phyloP scores from a whole-genome alignment of 108 stramenopile genomes.

The Epipyxis sp. region DNA sequence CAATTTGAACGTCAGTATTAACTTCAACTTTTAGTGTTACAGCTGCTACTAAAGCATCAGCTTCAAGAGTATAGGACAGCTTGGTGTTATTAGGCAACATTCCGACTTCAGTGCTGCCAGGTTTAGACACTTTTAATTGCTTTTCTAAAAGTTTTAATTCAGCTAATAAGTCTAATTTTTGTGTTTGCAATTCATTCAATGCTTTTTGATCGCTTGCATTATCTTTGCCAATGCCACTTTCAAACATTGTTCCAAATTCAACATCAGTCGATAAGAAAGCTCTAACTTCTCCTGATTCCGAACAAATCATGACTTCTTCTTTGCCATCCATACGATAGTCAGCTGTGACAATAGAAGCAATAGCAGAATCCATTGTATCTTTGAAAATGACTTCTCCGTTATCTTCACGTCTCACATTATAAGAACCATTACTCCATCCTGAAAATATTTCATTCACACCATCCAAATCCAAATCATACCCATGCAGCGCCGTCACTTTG shows the following conservation, averaged over 20 bases:
- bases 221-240: conserved; percentile 12
- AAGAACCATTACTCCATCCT: conserved; percentile 57
- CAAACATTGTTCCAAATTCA: not conserved
- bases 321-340: conserved; percentile 53
- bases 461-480: conserved; percentile 55
- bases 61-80: conserved; percentile 21
- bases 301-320: conserved; percentile 41
- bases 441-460: conserved; percentile 51
- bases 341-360: conserved; percentile 32
- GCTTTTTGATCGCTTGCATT: not conserved
- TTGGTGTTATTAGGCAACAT: conserved; percentile 43
- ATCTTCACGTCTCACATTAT: conserved; percentile 35
- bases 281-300: conserved; percentile 43
- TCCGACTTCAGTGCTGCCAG: conserved; percentile 5
- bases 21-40: conserved; percentile 36
- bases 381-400: conserved; percentile 39
- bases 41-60: not conserved
- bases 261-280: conserved; percentile 44
- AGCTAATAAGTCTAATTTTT: conserved; percentile 41
- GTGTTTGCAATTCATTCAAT: conserved; percentile 42
- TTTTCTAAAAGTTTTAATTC: conserved; percentile 52
- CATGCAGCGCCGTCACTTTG: conserved; percentile 37
- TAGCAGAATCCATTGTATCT: not conserved
- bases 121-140: not conserved
- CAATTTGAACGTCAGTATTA: conserved; percentile 43